phyloP scores from a whole-genome alignment of 1,139 yeast genomes.

The Yamadazyma trypodendri region DNA sequence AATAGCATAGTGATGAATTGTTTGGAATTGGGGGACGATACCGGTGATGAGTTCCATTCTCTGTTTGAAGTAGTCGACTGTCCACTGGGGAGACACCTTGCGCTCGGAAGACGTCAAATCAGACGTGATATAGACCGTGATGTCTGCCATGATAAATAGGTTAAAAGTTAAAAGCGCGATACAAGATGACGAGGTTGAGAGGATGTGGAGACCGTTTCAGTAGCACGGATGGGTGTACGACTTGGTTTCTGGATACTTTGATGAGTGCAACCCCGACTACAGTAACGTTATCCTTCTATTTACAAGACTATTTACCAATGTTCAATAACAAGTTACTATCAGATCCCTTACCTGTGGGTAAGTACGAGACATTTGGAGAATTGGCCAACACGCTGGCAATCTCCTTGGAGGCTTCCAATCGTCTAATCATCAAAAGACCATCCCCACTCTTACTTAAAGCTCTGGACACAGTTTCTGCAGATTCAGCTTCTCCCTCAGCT shows the following conservation, averaged over 20 bases:
- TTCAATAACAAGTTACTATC: slow-evolving; percentile 42
- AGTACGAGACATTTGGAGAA: slow-evolving; percentile 86
- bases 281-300: slow-evolving; percentile 2
- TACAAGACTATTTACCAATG: slow-evolving; percentile 24
- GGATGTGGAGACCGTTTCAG: no score
- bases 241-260: no score
- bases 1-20: slow-evolving; percentile 33
- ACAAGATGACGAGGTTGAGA: background rate
- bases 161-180: background rate
- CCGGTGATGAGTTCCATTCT: slow-evolving; percentile 78
- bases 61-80: slow-evolving; percentile 51
- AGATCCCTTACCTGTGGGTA: slow-evolving; percentile 55
- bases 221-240: no score
- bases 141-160: slow-evolving; percentile 36
- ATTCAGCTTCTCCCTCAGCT: slow-evolving; percentile 99
- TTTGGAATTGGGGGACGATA: slow-evolving; percentile 61
- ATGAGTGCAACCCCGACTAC: no score
- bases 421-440: slow-evolving; percentile 88
- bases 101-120: slow-evolving; percentile 70
- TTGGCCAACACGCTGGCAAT: slow-evolving; percentile 85
- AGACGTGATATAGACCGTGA: slow-evolving; percentile 61
- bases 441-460: slow-evolving; percentile 96
- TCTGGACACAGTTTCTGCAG: slow-evolving; percentile 92
- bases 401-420: slow-evolving; percentile 95
- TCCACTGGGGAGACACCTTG: slow-evolving; percentile 65